Percentiles rank a stretch among this genome's conserved stretches.
These are phyloP conservation scores for Austroboletus niveus DNA, from an alignment of 1,284 basidiomycete genomes.

Conservation along the genomic window DNA sequence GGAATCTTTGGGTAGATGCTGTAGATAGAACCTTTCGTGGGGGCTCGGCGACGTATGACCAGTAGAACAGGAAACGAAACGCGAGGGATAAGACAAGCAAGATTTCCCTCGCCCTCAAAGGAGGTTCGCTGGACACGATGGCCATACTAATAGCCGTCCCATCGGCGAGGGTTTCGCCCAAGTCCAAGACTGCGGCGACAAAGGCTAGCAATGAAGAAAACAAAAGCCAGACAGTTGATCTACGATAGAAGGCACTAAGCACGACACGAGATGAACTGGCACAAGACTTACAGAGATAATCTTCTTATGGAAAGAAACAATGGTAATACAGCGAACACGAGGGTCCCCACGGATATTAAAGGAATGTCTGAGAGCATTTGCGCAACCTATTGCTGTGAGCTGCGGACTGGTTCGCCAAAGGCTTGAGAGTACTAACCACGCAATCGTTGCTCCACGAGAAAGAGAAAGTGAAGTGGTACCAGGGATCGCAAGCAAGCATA, in stretches of 20 bases:
- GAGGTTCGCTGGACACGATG: constrained; percentile 26
- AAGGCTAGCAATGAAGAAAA: constrained; percentile 58
- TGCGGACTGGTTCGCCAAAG: background rate
- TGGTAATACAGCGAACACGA: constrained; percentile 61
- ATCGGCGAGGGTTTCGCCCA: constrained; percentile 52
- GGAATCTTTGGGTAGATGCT: constrained; percentile 9
- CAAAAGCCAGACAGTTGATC: constrained; percentile 54
- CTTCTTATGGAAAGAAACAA: constrained; percentile 61
- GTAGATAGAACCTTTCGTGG: constrained; percentile 44
- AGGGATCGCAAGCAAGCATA: constrained; percentile 15
- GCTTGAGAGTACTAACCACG: constrained; percentile 28
- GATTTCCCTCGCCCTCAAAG: constrained; percentile 58
- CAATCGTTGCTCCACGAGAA: constrained; percentile 34
- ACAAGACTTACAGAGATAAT: constrained; percentile 49
- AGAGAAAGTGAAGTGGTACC: constrained; percentile 26
- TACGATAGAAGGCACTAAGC: constrained; percentile 26
- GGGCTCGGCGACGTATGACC: constrained; percentile 59
- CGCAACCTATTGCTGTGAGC: constrained; percentile 47
- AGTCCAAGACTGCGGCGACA: constrained; percentile 60
- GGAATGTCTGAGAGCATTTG: constrained; percentile 65
- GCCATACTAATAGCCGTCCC: constrained; percentile 31
- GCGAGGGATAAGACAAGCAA: constrained; percentile 56
- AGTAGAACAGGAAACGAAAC: constrained; percentile 64
- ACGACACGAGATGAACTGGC: background rate
- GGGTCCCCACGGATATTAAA: constrained; percentile 61